Evolutionary conservation across 257 asterid species (phyloP).

Genomic region (Petunia axillaris): DNA sequence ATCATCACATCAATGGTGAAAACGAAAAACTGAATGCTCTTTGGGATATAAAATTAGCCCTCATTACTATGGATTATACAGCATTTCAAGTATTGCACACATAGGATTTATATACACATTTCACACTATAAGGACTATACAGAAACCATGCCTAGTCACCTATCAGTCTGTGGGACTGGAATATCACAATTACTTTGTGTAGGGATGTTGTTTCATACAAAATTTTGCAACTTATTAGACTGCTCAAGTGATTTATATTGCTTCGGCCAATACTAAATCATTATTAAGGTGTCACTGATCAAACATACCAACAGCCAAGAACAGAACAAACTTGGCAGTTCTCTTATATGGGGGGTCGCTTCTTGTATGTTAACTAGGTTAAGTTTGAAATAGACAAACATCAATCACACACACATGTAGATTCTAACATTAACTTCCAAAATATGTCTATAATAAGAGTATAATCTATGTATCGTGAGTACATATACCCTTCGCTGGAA

Average conservation of each 20-base stretch:
- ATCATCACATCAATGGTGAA: conserved; percentile 7
- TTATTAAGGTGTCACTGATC: conserved; percentile 1
- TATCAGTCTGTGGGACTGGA: background rate
- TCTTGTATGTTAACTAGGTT: background rate
- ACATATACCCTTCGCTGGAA: too few species aligned
- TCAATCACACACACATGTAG: background rate
- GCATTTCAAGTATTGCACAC: background rate
- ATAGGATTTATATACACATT: background rate
- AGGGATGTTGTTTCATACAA: background rate
- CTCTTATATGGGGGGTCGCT: background rate
- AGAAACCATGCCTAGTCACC: background rate
- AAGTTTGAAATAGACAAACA: background rate
- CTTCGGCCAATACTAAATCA: background rate
- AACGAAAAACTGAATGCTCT: background rate
- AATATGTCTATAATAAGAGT: background rate
- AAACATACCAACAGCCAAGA: background rate
- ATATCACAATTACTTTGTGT: background rate
- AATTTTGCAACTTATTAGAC: background rate
- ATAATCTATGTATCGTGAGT: too few species aligned
- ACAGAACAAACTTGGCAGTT: background rate
- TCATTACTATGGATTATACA: background rate
- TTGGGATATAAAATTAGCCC: background rate
- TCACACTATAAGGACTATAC: background rate
- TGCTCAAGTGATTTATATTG: background rate
- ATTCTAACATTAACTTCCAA: background rate